phyloP scores from a whole-genome alignment of 331 rosid species.

The Pyracantha coccinea region DNA sequence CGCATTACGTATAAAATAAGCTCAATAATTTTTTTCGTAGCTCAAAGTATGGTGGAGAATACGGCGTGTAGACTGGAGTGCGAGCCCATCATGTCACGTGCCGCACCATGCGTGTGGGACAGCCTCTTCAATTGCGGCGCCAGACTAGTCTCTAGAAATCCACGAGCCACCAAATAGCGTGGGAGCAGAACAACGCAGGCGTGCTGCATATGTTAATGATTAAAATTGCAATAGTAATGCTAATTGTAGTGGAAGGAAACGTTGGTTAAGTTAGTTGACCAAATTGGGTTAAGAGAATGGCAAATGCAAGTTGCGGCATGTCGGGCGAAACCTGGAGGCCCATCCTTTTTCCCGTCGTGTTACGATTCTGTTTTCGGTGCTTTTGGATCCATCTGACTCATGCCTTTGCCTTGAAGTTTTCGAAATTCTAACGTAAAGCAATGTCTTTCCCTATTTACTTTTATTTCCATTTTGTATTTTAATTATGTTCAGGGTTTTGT shows the following conservation, averaged over 20 bases:
- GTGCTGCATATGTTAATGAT: not conserved
- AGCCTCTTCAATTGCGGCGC: slow-evolving; percentile 6
- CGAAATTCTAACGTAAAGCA: slow-evolving; percentile 1
- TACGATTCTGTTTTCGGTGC: not conserved
- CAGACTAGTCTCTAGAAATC: not conserved
- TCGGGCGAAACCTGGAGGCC: slow-evolving; percentile 18
- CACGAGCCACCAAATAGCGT: not conserved
- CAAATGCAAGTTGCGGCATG: slow-evolving; percentile 22
- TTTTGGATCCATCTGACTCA: not conserved
- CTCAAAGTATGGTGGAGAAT: slow-evolving; percentile 4
- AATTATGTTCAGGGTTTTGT: not conserved
- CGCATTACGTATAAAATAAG: not conserved
- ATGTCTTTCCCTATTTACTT: not conserved
- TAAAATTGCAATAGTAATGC: not conserved
- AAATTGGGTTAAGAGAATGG: slow-evolving; percentile 7
- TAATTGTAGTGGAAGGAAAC: too few relatives aligned
- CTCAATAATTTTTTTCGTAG: not conserved
- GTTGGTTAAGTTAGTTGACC: slow-evolving; percentile 23
- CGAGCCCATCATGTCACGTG: slow-evolving; percentile 4
- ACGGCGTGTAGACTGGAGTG: slow-evolving; percentile 20
- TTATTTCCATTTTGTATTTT: not conserved
- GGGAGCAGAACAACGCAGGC: not conserved
- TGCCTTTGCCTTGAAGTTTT: not conserved
- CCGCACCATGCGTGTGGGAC: not conserved
- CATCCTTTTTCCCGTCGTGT: not conserved